Evolutionary conservation across 352 stramenopile species (phyloP).

Genomic region (Paralagenidium karlingii): DNA sequence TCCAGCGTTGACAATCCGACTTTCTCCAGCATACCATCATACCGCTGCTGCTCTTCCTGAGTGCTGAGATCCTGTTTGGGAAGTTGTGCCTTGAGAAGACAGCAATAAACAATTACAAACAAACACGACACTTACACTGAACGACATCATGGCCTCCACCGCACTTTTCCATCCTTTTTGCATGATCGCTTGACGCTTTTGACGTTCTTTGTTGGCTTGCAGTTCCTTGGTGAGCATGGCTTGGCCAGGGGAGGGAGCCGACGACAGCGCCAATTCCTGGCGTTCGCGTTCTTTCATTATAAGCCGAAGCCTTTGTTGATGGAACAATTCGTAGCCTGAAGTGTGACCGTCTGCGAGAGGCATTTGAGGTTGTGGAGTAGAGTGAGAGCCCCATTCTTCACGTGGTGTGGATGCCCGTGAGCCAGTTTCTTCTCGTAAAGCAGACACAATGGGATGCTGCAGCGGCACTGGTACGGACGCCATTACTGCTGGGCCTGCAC

Average conservation of each 20-base stretch:
- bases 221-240: constrained; percentile 82
- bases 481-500: too few species aligned
- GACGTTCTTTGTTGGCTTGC: constrained; percentile 78
- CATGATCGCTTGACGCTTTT: constrained; percentile 82
- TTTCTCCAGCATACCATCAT: constrained; percentile 49
- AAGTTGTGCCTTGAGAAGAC: neutral
- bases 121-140: constrained; percentile 13
- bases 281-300: constrained; percentile 79
- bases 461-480: too few species aligned
- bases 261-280: constrained; percentile 62
- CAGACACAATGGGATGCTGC: too few species aligned
- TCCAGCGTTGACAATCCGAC: constrained; percentile 43
- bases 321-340: constrained; percentile 77
- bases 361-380: constrained; percentile 72
- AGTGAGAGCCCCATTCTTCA: constrained; percentile 80
- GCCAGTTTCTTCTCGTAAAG: too few species aligned
- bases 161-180: constrained; percentile 82
- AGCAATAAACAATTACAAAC: neutral
- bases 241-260: constrained; percentile 67
- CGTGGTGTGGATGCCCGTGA: constrained; percentile 62
- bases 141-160: constrained; percentile 66
- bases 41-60: constrained; percentile 41
- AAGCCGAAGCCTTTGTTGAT: constrained; percentile 69
- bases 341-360: constrained; percentile 71
- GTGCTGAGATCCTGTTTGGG: constrained; percentile 23